These are phyloP conservation scores for Phytophthora ramorum DNA, from an alignment of 352 stramenopile species.

Conservation along the genomic window DNA sequence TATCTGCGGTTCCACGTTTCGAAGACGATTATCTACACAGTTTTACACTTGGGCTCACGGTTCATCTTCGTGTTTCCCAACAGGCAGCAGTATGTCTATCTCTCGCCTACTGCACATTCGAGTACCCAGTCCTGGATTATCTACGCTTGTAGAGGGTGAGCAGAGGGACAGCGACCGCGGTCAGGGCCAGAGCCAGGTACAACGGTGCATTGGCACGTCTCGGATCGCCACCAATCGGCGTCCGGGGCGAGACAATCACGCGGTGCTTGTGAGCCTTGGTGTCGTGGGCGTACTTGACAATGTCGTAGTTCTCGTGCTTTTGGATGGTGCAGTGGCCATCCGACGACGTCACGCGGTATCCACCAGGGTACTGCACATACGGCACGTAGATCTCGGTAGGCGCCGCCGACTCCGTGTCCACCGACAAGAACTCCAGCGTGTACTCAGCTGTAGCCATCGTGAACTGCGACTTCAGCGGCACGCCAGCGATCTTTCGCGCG, in stretches of 20 bases:
- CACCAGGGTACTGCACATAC: conserved; percentile 38
- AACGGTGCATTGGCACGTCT: conserved; percentile 28
- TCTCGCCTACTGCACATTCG: conserved; percentile 7
- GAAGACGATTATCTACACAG: neutral
- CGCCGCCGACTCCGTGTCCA: conserved; percentile 6
- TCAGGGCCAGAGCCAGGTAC: conserved; percentile 29
- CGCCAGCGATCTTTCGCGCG: conserved; percentile 66
- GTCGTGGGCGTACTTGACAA: conserved; percentile 46
- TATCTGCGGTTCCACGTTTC: neutral
- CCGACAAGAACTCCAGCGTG: conserved; percentile 52
- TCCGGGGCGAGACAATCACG: conserved; percentile 29
- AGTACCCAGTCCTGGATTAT: conserved; percentile 10
- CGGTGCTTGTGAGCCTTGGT: conserved; percentile 33
- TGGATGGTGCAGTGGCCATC: conserved; percentile 37
- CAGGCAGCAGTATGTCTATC: conserved; percentile 6
- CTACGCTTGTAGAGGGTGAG: conserved; percentile 37
- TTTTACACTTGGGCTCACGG: no score
- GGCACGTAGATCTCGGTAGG: conserved; percentile 41
- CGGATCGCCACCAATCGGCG: conserved; percentile 14
- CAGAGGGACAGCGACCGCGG: conserved; percentile 28
- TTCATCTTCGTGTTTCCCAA: conserved; percentile 12
- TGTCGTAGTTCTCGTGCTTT: conserved; percentile 51
- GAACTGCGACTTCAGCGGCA: conserved; percentile 66
- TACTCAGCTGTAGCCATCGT: conserved; percentile 50
- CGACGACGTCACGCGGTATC: conserved; percentile 35